Percentiles rank a stretch among this genome's conserved stretches.
Evolutionary conservation across 2,329 filamentous ascomycete species (phyloP).

Genomic region (Cytospora piceae): DNA sequence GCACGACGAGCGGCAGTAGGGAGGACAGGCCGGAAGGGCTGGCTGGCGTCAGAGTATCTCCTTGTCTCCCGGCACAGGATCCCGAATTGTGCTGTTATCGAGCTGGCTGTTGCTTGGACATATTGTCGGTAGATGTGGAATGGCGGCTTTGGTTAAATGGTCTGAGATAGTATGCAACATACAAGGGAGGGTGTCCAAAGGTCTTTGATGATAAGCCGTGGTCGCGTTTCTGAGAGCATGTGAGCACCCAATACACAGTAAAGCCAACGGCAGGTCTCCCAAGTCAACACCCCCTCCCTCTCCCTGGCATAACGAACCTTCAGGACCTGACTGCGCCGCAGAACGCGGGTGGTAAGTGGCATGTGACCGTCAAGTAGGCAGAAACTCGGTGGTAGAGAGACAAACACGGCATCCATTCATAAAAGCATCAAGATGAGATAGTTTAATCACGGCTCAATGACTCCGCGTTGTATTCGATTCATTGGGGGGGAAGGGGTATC

Average conservation of each 20-base stretch:
- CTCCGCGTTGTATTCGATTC: constrained; percentile 16
- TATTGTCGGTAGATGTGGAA: neutral
- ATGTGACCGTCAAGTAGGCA: neutral
- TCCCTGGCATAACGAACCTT: too few relatives aligned
- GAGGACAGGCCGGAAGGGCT: constrained; percentile 3
- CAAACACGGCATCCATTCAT: neutral
- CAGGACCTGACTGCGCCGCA: too few relatives aligned
- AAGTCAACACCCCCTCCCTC: too few relatives aligned
- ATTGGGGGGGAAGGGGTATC: constrained; percentile 3
- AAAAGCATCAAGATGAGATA: neutral
- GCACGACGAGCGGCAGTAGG: constrained; percentile 30
- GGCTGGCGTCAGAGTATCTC: constrained; percentile 6
- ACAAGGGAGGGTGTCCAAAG: too few relatives aligned
- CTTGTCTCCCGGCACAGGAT: constrained; percentile 12
- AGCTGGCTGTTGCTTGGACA: neutral
- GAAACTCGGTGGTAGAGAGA: neutral
- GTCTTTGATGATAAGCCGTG: too few relatives aligned
- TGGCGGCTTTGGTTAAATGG: too few relatives aligned
- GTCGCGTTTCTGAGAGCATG: too few relatives aligned
- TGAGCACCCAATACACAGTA: too few relatives aligned
- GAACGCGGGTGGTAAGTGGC: too few relatives aligned
- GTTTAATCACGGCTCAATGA: neutral
- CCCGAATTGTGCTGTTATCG: constrained; percentile 11
- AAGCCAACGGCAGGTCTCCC: too few relatives aligned
- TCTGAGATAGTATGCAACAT: too few relatives aligned